These are phyloP conservation scores for Phytophthora pseudosyringae DNA, from an alignment of 352 stramenopile species.

Conservation along the genomic window DNA sequence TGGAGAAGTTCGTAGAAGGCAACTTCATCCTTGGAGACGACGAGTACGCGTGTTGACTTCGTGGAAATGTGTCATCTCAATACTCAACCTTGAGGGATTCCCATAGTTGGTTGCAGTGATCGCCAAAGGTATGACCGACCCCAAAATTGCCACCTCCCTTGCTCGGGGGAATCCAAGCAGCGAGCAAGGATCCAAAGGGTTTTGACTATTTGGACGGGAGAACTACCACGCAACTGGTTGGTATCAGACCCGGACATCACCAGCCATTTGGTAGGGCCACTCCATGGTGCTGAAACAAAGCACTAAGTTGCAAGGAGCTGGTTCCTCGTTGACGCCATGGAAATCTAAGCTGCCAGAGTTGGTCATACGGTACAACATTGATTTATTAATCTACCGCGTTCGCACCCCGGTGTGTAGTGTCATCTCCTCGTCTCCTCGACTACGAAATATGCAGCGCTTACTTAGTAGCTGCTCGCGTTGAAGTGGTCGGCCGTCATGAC, in stretches of 20 bases:
- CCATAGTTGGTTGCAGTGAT: not conserved
- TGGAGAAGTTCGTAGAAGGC: too few relatives aligned
- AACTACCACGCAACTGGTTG: too few relatives aligned
- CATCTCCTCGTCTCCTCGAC: conserved; percentile 3
- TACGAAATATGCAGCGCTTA: conserved; percentile 1
- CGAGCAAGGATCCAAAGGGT: too few relatives aligned
- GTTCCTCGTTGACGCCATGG: not conserved
- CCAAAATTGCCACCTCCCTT: too few relatives aligned
- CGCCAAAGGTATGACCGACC: too few relatives aligned
- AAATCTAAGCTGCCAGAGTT: conserved; percentile 2
- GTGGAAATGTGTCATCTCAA: too few relatives aligned
- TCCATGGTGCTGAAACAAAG: not conserved
- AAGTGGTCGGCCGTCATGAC: conserved; percentile 37
- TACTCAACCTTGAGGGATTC: too few relatives aligned
- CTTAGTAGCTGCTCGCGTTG: conserved; percentile 28
- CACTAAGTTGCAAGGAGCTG: too few relatives aligned
- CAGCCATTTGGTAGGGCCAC: not conserved
- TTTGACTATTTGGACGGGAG: too few relatives aligned
- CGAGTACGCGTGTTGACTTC: too few relatives aligned
- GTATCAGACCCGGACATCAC: not conserved
- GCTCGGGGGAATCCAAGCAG: too few relatives aligned
- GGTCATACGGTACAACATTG: conserved; percentile 23
- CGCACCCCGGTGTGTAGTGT: conserved; percentile 2
- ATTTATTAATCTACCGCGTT: conserved; percentile 31
- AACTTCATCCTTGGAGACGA: too few relatives aligned